Conservation (phyloP, 108 stramenopile species). For the Nannochloropsis oceanica region DNA sequence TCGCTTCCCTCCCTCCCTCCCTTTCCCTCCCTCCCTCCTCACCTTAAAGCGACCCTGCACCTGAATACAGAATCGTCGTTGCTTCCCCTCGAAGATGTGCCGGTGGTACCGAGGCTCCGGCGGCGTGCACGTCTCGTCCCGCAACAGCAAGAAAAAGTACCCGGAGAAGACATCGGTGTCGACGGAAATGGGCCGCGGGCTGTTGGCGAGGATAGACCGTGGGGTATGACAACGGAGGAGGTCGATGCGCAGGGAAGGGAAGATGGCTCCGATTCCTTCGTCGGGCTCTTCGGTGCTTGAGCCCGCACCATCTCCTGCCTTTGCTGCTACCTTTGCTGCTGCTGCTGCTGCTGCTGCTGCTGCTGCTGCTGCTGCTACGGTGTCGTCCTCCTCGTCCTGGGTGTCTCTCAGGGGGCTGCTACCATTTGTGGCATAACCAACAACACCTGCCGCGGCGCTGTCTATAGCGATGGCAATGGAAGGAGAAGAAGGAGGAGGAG, state of each 20-base stretch:
- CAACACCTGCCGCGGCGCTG: no score
- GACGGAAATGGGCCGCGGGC: neutral
- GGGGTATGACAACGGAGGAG: neutral
- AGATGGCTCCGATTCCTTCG: neutral
- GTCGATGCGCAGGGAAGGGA: neutral
- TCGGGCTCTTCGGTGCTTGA: neutral
- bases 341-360: neutral
- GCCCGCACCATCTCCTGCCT: neutral
- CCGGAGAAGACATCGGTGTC: neutral
- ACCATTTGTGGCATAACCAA: no score
- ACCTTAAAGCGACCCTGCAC: neutral
- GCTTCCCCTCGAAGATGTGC: neutral
- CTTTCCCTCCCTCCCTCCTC: neutral
- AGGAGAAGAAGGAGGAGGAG: no score
- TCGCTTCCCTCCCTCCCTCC: no score
- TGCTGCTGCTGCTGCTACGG: neutral
- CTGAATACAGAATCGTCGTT: neutral
- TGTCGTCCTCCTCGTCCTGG: neutral
- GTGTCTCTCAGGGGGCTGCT: neutral
- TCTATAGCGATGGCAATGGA: no score
- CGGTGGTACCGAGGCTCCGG: neutral
- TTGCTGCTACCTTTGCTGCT: neutral
- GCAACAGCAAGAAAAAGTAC: neutral
- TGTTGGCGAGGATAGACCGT: neutral
- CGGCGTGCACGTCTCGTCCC: neutral